Conservation (phyloP, 768 basidiomycete species). For the Ephemerocybe angulata region DNA sequence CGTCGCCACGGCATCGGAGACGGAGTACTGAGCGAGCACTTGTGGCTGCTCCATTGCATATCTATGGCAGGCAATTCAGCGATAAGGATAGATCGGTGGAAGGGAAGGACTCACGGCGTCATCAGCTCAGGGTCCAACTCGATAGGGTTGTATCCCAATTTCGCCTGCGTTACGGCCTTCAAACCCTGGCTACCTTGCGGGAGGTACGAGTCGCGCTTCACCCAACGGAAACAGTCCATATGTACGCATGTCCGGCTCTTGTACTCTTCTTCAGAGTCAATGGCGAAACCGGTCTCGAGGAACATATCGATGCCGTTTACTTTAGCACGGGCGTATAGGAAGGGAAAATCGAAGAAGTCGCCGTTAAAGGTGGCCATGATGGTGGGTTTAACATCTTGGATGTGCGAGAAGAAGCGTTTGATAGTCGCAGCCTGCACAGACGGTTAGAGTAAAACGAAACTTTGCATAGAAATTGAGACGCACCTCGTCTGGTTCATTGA, state of each 20-base stretch:
- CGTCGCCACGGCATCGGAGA: slow-evolving; percentile 99
- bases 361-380: slow-evolving; percentile 99
- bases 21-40: slow-evolving; percentile 92
- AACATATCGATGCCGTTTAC: slow-evolving; percentile 96
- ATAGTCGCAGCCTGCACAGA: slow-evolving; percentile 69
- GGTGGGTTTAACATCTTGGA: slow-evolving; percentile 90
- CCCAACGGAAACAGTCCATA: slow-evolving; percentile 99
- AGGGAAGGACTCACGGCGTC: slow-evolving; percentile 78
- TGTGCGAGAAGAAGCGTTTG: slow-evolving; percentile 87
- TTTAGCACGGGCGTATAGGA: slow-evolving; percentile 81
- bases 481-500: slow-evolving; percentile 93
- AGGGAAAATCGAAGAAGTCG: slow-evolving; percentile 99
- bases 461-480: slow-evolving; percentile 12
- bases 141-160: slow-evolving; percentile 94
- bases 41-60: slow-evolving; percentile 97
- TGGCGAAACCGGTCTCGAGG: slow-evolving; percentile 87
- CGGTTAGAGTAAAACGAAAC: slow-evolving; percentile 2
- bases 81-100: not conserved
- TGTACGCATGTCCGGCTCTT: slow-evolving; percentile 91
- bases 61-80: slow-evolving; percentile 36
- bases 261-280: slow-evolving; percentile 91
- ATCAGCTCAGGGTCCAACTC: slow-evolving; percentile 98
- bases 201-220: slow-evolving; percentile 96
- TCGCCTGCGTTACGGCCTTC: slow-evolving; percentile 95
- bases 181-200: slow-evolving; percentile 98